Conservation (phyloP, 2,329 filamentous ascomycete species). For the Ceratocystis cubensis region DNA sequence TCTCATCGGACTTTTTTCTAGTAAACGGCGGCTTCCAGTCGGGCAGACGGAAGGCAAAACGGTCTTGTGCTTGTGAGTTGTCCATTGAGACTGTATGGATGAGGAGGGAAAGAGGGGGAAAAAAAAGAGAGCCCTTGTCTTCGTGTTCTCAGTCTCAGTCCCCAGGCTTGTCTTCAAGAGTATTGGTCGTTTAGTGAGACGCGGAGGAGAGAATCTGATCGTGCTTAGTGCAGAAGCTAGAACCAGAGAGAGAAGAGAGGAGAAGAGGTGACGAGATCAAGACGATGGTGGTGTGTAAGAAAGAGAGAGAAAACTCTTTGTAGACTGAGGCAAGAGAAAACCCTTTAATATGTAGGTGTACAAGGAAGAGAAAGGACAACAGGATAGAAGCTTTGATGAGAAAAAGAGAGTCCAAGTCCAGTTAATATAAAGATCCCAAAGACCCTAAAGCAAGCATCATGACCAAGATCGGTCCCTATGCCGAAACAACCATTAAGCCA, state of each 20-base stretch:
- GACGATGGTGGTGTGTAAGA: neutral
- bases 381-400: too few species aligned
- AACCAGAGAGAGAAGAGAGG: neutral
- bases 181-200: neutral
- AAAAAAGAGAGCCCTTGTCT: neutral
- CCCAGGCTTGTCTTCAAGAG: neutral
- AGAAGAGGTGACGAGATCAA: neutral
- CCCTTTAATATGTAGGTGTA: neutral
- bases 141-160: neutral
- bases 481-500: neutral
- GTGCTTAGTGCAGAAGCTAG: neutral
- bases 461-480: neutral
- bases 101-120: neutral
- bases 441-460: neutral
- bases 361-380: neutral
- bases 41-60: neutral
- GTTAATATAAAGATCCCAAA: too few species aligned
- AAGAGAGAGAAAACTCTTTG: too few species aligned
- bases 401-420: too few species aligned
- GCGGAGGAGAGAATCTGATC: neutral
- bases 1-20: neutral
- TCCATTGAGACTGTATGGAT: neutral
- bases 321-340: too few species aligned
- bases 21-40: constrained; percentile 4
- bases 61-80: neutral